These are phyloP conservation scores for Fraxinus sp. DNA, from an alignment of 305 asterid species.

Conservation along the genomic window DNA sequence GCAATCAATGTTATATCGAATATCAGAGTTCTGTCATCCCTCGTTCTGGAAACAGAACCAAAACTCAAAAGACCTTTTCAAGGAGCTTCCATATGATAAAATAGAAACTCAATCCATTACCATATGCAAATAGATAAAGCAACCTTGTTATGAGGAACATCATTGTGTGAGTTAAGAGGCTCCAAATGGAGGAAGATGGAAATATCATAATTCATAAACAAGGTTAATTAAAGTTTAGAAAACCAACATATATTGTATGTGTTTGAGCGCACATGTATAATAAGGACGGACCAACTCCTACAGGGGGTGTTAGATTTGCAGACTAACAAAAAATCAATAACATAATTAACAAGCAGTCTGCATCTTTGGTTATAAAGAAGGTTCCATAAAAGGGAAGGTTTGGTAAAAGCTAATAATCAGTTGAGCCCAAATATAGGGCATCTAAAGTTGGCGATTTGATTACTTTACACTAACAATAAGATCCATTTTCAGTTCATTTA, in stretches of 20 bases:
- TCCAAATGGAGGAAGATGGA: background rate
- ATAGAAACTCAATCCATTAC: background rate
- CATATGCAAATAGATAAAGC: background rate
- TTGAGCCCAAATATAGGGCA: background rate
- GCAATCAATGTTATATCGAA: background rate
- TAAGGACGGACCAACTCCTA: background rate
- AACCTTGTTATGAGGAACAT: background rate
- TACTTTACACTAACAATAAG: background rate
- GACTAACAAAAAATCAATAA: background rate
- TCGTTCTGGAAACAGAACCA: background rate
- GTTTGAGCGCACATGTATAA: conserved; percentile 1
- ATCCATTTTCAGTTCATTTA: background rate
- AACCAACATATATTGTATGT: background rate
- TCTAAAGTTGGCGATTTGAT: background rate
- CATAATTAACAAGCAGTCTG: background rate
- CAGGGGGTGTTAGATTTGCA: conserved; percentile 7
- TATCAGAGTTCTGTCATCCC: background rate
- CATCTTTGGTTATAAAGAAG: background rate
- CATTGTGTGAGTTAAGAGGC: background rate
- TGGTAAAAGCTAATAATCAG: background rate
- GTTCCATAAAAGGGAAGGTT: conserved; percentile 3
- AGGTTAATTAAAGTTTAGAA: background rate
- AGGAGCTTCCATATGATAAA: background rate
- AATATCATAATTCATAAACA: background rate
- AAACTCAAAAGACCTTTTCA: background rate